These are phyloP conservation scores for Phytophthora palmivora DNA, from an alignment of 352 stramenopile genomes.

Conservation along the genomic window DNA sequence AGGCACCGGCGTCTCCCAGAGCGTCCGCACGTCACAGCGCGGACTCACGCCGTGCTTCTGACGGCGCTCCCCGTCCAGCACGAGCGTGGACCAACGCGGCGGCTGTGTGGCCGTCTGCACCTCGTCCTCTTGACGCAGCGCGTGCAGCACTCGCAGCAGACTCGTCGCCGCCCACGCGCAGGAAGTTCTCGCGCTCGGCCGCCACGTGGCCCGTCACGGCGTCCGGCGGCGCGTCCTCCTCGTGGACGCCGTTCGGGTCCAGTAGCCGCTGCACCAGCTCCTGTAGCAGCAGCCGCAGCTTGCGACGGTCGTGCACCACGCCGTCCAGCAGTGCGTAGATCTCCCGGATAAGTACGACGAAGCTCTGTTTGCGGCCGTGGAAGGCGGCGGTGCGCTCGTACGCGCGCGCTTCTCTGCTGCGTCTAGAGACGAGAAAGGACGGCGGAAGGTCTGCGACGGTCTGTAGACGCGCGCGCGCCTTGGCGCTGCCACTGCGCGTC, in stretches of 20 bases:
- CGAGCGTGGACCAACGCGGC: conserved; percentile 37
- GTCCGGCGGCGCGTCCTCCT: conserved; percentile 12
- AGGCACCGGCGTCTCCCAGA: conserved; percentile 61
- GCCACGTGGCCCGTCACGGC: conserved; percentile 49
- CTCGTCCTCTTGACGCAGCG: conserved; percentile 66
- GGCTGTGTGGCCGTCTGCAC: conserved; percentile 17
- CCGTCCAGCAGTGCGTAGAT: conserved; percentile 69
- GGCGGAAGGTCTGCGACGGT: conserved; percentile 64
- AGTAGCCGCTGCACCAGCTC: conserved; percentile 77
- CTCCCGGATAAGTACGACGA: conserved; percentile 67
- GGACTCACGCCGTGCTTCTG: conserved; percentile 39
- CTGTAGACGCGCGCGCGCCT: conserved; percentile 46
- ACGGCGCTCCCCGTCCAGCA: conserved; percentile 41
- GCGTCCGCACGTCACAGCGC: conserved; percentile 58
- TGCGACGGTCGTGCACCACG: conserved; percentile 54
- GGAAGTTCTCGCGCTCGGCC: conserved; percentile 70
- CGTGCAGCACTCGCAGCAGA: conserved; percentile 75
- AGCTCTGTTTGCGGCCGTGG: conserved; percentile 56
- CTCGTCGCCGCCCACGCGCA: conserved; percentile 77
- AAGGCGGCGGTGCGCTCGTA: conserved; percentile 56
- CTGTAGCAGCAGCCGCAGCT: conserved; percentile 68
- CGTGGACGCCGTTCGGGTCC: conserved; percentile 68
- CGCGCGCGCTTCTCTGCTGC: conserved; percentile 45
- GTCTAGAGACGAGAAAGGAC: conserved; percentile 57
- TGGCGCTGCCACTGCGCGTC: conserved; percentile 48